phyloP scores from a whole-genome alignment of 805 yeast genomes.

The Sugiyamaella chiloensis region DNA sequence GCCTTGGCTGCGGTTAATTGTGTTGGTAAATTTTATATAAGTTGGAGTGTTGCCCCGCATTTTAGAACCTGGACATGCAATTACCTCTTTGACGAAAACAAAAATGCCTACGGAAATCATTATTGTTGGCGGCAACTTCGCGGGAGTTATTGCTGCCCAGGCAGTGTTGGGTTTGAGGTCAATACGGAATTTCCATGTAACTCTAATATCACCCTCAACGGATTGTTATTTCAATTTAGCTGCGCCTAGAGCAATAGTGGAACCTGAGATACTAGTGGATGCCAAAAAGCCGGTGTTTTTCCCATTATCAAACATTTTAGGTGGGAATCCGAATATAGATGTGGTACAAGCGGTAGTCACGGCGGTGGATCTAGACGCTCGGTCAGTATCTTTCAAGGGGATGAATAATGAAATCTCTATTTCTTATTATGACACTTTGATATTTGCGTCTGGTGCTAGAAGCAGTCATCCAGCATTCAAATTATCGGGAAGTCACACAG shows the following conservation, averaged over 20 bases:
- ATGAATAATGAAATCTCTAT: not conserved
- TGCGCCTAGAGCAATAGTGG: constrained; percentile 19
- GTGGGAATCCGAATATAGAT: constrained; percentile 7
- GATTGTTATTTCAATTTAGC: constrained; percentile 18
- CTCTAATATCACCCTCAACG: constrained; percentile 20
- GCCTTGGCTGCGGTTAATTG: too few species aligned
- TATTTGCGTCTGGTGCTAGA: constrained; percentile 24
- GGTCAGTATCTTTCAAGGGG: constrained; percentile 12
- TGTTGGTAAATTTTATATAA: not conserved
- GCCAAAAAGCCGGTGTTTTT: not conserved
- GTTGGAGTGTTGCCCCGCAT: constrained; percentile 3
- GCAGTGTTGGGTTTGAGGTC: constrained; percentile 6
- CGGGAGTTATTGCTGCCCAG: constrained; percentile 13
- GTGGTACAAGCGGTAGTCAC: constrained; percentile 19
- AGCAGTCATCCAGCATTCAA: constrained; percentile 16
- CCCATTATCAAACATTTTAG: constrained; percentile 4
- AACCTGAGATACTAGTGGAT: constrained; percentile 16
- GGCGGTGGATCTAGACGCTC: constrained; percentile 15
- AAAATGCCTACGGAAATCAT: constrained; percentile 12
- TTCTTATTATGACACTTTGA: constrained; percentile 18
- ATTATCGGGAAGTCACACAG: constrained; percentile 11
- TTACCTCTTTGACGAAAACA: not conserved
- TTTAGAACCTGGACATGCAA: not conserved
- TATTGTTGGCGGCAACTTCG: constrained; percentile 19
- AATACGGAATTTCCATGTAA: constrained; percentile 12